These are phyloP conservation scores for Saccharum officinarum DNA, from an alignment of 176 grass and related monocot species.

Conservation along the genomic window DNA sequence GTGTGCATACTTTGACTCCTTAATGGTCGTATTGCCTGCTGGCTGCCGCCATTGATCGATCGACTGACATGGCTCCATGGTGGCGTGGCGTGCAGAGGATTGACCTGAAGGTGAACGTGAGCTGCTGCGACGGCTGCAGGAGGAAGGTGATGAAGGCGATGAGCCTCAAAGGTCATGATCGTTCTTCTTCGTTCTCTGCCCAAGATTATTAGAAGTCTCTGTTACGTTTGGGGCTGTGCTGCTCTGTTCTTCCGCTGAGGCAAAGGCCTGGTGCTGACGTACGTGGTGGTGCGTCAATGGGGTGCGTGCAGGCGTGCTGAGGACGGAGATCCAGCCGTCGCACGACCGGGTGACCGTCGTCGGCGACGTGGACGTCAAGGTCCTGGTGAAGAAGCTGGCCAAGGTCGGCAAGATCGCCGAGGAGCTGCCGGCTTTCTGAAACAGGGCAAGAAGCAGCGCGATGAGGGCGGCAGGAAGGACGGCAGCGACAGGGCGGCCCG, in stretches of 20 bases:
- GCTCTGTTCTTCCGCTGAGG: neutral
- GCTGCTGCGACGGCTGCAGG: constrained; percentile 92
- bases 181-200: neutral
- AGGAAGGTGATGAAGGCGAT: constrained; percentile 91
- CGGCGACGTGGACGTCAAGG: constrained; percentile 65
- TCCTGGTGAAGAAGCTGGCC: constrained; percentile 69
- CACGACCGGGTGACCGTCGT: constrained; percentile 73
- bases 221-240: neutral
- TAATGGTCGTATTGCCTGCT: neutral
- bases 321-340: constrained; percentile 75
- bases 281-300: neutral
- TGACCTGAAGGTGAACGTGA: constrained; percentile 90
- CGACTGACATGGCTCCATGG: neutral
- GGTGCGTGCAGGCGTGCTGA: constrained; percentile 70
- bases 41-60: neutral
- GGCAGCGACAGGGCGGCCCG: neutral
- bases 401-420: constrained; percentile 81
- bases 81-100: constrained; percentile 50
- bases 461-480: neutral
- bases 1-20: neutral
- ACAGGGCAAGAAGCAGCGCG: constrained; percentile 35
- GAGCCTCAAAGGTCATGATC: constrained; percentile 59
- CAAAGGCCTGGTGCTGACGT: neutral
- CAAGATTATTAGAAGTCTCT: neutral
- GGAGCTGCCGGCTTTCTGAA: neutral